A percentile compares a stretch with the other conserved stretches of the same genome.
Conservation (phyloP, 352 stramenopile species). For the Globisporangium alternatum region DNA sequence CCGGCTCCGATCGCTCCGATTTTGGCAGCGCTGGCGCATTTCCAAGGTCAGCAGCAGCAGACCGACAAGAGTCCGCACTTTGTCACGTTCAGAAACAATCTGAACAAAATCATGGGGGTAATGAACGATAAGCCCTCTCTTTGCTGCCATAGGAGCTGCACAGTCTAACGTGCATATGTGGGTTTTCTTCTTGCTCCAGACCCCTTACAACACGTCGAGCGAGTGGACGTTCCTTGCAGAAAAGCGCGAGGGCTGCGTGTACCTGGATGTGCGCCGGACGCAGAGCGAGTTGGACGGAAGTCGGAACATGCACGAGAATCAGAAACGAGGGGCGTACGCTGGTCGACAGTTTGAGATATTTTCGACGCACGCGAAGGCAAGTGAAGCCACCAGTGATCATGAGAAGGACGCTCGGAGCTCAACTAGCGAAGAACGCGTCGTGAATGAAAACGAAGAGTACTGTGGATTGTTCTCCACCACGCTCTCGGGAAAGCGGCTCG, state of each 20-base stretch:
- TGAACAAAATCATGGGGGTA: conserved; percentile 84
- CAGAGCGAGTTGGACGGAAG: conserved; percentile 39
- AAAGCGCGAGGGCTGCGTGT: conserved; percentile 55
- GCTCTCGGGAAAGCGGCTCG: conserved; percentile 44
- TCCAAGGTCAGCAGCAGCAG: conserved; percentile 22
- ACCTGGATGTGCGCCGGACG: conserved; percentile 58
- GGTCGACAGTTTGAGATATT: conserved; percentile 74
- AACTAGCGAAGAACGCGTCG: conserved; percentile 19
- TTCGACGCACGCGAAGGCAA: conserved; percentile 24
- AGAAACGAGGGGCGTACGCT: conserved; percentile 56
- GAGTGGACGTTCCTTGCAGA: conserved; percentile 58
- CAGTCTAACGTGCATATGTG: not conserved
- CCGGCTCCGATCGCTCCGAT: conserved; percentile 53
- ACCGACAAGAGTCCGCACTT: conserved; percentile 37
- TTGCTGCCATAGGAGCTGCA: not conserved
- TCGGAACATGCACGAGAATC: conserved; percentile 46
- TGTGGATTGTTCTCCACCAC: conserved; percentile 63
- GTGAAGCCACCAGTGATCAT: not conserved
- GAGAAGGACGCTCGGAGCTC: not conserved
- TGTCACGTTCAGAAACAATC: conserved; percentile 75
- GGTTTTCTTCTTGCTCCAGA: conserved; percentile 24
- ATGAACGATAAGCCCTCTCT: conserved; percentile 4
- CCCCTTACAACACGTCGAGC: conserved; percentile 76
- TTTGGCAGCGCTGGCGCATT: conserved; percentile 41
- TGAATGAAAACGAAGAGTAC: conserved; percentile 70